Conservation (phyloP, 805 yeast genomes). For the Hagleromyces aurorensis region DNA sequence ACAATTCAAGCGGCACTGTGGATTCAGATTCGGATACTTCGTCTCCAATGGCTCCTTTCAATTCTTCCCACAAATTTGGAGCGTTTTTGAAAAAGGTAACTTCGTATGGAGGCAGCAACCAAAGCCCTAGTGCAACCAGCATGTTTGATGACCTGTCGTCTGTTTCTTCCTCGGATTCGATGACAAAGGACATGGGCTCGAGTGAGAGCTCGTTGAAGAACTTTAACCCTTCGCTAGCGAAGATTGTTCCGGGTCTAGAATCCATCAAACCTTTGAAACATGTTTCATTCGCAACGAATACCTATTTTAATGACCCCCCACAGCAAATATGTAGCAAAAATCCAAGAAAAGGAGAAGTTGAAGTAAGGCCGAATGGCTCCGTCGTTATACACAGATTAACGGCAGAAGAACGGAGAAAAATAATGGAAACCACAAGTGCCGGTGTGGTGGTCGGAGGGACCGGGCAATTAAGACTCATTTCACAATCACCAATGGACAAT, state of each 20-base stretch:
- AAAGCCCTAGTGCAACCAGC: constrained; percentile 5
- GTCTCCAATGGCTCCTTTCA: constrained; percentile 4
- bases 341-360: constrained; percentile 80
- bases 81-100: constrained; percentile 29
- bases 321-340: constrained; percentile 79
- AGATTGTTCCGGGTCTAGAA: constrained; percentile 35
- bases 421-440: constrained; percentile 40
- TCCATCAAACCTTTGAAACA: constrained; percentile 41
- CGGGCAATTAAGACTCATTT: constrained; percentile 48
- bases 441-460: constrained; percentile 78
- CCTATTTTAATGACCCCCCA: constrained; percentile 76
- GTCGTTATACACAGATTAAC: constrained; percentile 47
- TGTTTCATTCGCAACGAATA: constrained; percentile 71
- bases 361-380: constrained; percentile 45
- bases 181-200: constrained; percentile 1
- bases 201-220: too few relatives aligned
- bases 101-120: constrained; percentile 17
- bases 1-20: constrained; percentile 3
- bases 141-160: constrained; percentile 11
- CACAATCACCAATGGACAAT: constrained; percentile 6
- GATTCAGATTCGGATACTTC: constrained; percentile 10
- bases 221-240: constrained; percentile 19
- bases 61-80: constrained; percentile 26
- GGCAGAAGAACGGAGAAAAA: constrained; percentile 44
- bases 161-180: constrained; percentile 1